phyloP scores from a whole-genome alignment of 164 flowering plant species.

The Macadamia integrifolia region DNA sequence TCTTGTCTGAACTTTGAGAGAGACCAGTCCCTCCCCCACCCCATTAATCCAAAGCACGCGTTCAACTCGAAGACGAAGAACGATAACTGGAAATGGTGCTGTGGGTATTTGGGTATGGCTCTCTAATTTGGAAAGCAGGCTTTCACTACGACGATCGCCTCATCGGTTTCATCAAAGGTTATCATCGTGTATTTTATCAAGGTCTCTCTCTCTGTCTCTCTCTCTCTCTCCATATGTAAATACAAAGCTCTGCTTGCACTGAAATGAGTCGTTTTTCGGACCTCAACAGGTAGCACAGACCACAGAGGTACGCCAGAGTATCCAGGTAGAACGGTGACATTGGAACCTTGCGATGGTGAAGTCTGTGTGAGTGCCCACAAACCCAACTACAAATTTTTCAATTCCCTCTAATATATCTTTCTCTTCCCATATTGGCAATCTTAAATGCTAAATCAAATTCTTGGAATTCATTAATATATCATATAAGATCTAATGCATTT shows the following conservation, averaged over 20 bases:
- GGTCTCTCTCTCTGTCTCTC: conserved; percentile 34
- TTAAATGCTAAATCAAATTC: too few relatives aligned
- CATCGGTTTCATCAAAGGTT: conserved; percentile 81
- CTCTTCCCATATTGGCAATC: not conserved
- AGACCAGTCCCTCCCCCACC: too few relatives aligned
- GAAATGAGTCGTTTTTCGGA: not conserved
- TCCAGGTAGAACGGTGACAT: conserved; percentile 94
- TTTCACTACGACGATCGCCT: conserved; percentile 68
- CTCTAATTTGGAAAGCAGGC: conserved; percentile 92
- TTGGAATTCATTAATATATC: too few relatives aligned
- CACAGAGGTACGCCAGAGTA: conserved; percentile 87
- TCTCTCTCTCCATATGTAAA: conserved; percentile 3
- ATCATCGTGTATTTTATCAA: conserved; percentile 93
- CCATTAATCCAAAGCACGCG: too few relatives aligned
- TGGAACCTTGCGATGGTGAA: conserved; percentile 66
- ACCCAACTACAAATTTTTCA: not conserved
- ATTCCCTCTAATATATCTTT: not conserved
- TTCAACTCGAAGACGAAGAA: not conserved
- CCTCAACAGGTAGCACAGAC: conserved; percentile 75
- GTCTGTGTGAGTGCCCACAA: conserved; percentile 55
- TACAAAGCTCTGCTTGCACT: not conserved
- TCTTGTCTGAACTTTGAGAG: too few relatives aligned
- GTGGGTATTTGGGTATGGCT: conserved; percentile 98
- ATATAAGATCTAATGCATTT: too few relatives aligned
- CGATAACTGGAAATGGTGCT: conserved; percentile 42